phyloP scores from a whole-genome alignment of 805 yeast species.

The Zygosaccharomyces pseudorouxii region DNA sequence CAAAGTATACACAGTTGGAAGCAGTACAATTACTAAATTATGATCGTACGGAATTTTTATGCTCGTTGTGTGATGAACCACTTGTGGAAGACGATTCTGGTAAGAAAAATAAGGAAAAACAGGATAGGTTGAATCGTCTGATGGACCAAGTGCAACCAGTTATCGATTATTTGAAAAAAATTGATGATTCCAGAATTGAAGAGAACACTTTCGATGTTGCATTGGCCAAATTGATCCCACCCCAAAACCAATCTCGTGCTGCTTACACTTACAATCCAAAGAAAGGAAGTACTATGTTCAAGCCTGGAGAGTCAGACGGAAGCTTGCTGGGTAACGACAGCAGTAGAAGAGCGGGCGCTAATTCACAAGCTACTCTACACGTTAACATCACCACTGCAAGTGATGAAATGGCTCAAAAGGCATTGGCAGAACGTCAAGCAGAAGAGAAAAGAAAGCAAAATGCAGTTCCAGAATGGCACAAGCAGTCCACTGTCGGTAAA shows the following conservation, averaged over 20 bases:
- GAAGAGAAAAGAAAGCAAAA: slow-evolving; percentile 79
- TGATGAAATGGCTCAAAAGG: slow-evolving; percentile 70
- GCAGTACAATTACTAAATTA: slow-evolving; percentile 78
- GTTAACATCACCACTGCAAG: slow-evolving; percentile 83
- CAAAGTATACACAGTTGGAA: slow-evolving; percentile 79
- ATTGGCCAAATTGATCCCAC: slow-evolving; percentile 77
- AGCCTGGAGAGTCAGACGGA: slow-evolving; percentile 35
- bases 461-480: slow-evolving; percentile 96
- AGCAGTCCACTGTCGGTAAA: slow-evolving; percentile 82
- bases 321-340: slow-evolving; percentile 37
- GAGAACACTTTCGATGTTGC: slow-evolving; percentile 89
- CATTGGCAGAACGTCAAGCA: slow-evolving; percentile 59
- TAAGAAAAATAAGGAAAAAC: slow-evolving; percentile 73
- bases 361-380: slow-evolving; percentile 79
- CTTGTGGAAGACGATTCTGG: slow-evolving; percentile 86
- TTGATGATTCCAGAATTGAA: slow-evolving; percentile 73
- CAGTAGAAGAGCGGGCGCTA: slow-evolving; percentile 50
- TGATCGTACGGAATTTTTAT: slow-evolving; percentile 73
- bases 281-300: slow-evolving; percentile 42
- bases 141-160: slow-evolving; percentile 90
- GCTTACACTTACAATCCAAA: slow-evolving; percentile 60
- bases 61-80: slow-evolving; percentile 75
- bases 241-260: slow-evolving; percentile 63
- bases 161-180: slow-evolving; percentile 73
- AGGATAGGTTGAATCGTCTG: slow-evolving; percentile 71